Percentiles rank a stretch among this genome's conserved stretches.
These are phyloP conservation scores for Deakozyma indianensis DNA, from an alignment of 805 yeast genomes.

Conservation along the genomic window DNA sequence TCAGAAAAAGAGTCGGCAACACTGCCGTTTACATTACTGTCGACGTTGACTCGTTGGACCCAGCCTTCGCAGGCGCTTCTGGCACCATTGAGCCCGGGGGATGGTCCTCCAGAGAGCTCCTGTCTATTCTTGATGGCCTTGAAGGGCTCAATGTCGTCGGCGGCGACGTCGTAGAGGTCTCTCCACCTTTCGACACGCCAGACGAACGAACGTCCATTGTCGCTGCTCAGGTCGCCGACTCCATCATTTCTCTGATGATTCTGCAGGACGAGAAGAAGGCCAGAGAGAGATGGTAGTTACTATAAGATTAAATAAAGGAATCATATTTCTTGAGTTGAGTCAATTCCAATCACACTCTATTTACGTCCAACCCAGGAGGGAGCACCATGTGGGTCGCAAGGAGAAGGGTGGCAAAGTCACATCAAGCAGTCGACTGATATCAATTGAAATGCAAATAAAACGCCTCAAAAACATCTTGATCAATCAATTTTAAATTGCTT, in stretches of 20 bases:
- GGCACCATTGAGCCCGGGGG: slow-evolving; percentile 40
- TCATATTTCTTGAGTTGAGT: too few species aligned
- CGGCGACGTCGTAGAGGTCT: slow-evolving; percentile 38
- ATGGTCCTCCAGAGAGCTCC: slow-evolving; percentile 31
- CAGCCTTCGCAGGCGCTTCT: slow-evolving; percentile 34
- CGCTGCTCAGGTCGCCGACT: slow-evolving; percentile 42
- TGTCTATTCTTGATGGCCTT: slow-evolving; percentile 29
- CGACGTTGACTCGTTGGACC: slow-evolving; percentile 36
- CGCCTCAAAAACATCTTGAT: too few species aligned
- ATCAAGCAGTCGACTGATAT: too few species aligned
- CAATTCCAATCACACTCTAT: too few species aligned
- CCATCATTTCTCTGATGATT: slow-evolving; percentile 1
- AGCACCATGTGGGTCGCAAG: too few species aligned
- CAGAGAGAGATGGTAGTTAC: neutral
- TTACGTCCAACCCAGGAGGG: too few species aligned
- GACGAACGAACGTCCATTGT: slow-evolving; percentile 41
- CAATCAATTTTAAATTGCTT: too few species aligned
- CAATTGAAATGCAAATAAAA: too few species aligned
- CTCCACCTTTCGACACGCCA: slow-evolving; percentile 17
- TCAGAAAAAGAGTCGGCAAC: slow-evolving; percentile 25
- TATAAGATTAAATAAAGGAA: too few species aligned
- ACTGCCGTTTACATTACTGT: slow-evolving; percentile 30
- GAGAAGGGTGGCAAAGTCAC: too few species aligned
- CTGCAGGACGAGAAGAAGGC: neutral
- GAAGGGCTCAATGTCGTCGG: slow-evolving; percentile 33